Evolutionary conservation across 2,329 filamentous ascomycete species (phyloP), one percentile per base, ranked within the genome.

Genomic region (Thermothelomyces thermophilus): DNA sequence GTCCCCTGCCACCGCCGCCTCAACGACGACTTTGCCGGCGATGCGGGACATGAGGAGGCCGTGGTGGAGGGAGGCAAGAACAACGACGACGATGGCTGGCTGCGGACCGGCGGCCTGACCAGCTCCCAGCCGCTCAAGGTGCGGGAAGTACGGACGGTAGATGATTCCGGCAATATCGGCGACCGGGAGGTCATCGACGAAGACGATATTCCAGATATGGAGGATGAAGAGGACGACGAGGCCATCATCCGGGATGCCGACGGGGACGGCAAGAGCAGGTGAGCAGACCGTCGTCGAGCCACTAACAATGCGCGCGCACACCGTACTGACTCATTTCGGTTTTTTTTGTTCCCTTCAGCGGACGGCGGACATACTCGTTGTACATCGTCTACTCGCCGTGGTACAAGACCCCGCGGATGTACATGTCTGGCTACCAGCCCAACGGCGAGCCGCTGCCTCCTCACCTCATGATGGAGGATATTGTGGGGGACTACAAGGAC

Each of bases 301-400:
- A 7, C 11, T 22, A 44, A 48, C 42, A 26, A n/a, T n/a, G n/a
- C n/a, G n/a, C n/a, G n/a, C n/a, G n/a, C n/a, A n/a, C n/a, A n/a
- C n/a, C 44, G 36, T 37, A 34, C 55, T 49, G 24, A 53, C 37
- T 43, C 11, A 14, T 11, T 19, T 41, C 13, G n/a, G n/a, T n/a
- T n/a, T n/a, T n/a, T n/a, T n/a, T 2, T 35, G 13, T 5, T 16
- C 6, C 7, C 33, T 35, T n/a, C 58, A 95, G 88, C 50, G 84
- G 87, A 47, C 79, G 87, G 45, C 86, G 93, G 59, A 95, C 88
- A n/a, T 98, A 98, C 69, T 95, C 87, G 39, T 84, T 98, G 58
- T 98, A 98, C 76, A 97, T 98, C 64, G 93, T 90, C 71, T 98
- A 98, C 73, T 88, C 90, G 4, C 87, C 90, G 33, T 96, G 95